Percentiles rank a stretch among this genome's conserved stretches.
These are phyloP conservation scores for Cytospora piceae DNA, from an alignment of 2,329 filamentous ascomycete species.

Conservation along the genomic window DNA sequence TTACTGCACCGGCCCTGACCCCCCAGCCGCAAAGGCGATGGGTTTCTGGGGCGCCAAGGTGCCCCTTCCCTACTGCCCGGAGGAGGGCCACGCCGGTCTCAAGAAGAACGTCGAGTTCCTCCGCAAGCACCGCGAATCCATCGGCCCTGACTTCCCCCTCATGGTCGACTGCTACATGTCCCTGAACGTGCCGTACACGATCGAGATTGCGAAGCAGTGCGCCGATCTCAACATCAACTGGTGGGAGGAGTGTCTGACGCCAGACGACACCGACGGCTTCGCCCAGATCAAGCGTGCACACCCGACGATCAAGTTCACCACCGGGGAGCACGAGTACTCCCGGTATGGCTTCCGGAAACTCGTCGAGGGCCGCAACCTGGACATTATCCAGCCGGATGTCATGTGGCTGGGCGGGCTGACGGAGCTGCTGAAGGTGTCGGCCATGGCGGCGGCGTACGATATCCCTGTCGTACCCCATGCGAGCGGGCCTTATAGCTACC, in stretches of 20 bases:
- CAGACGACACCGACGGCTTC: conserved; percentile 91
- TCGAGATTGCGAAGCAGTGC: conserved; percentile 84
- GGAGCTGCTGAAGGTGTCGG: conserved; percentile 85
- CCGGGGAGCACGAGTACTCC: conserved; percentile 94
- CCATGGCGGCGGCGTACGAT: conserved; percentile 90
- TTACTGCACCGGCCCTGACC: conserved; percentile 92
- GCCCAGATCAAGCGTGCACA: conserved; percentile 88
- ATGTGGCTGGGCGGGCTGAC: conserved; percentile 98
- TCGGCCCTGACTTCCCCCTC: conserved; percentile 88
- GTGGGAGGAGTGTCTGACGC: conserved; percentile 94
- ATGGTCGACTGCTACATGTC: conserved; percentile 99
- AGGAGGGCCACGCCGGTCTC: conserved; percentile 80
- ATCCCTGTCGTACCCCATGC: conserved; percentile 95
- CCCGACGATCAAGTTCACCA: conserved; percentile 90
- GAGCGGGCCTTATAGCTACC: conserved; percentile 91
- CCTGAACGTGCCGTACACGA: conserved; percentile 88
- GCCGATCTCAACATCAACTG: conserved; percentile 88
- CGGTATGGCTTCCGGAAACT: conserved; percentile 94
- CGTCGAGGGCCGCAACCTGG: conserved; percentile 86
- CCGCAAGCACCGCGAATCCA: conserved; percentile 78
- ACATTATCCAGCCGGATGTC: conserved; percentile 93
- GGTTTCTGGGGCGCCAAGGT: conserved; percentile 93
- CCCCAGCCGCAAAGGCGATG: conserved; percentile 77
- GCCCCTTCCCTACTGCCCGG: conserved; percentile 84
- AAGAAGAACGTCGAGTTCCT: conserved; percentile 91